Base-by-base conservation (phyloP, 768 basidiomycete genomes). In the Glaciozyma martinii region DNA sequence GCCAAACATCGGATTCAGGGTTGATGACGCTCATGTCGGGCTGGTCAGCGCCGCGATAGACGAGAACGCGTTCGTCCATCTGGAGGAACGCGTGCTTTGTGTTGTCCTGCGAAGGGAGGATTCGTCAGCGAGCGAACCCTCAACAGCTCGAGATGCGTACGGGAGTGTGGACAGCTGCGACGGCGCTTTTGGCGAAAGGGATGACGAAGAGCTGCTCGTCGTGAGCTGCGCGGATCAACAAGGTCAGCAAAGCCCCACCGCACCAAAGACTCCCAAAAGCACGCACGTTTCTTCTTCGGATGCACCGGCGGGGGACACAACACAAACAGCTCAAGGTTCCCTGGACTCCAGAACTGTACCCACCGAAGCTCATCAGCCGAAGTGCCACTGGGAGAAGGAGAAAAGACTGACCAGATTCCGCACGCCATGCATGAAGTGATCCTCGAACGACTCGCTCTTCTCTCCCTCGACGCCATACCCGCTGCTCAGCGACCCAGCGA, bases 21-120 rank as follows among this genome's bases (percentile, higher is more conserved):
- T 97, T 97, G 73, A 98, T 95, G 63, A 99, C 86, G 74, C 90
- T 94, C 86, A 95, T 87, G 75, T 97, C 93, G 8, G 94, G 93
- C 75, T 97, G 93, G 76, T 97, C 94, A 33, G 93, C 90, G 19
- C 94, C 93, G 61, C 94, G 83, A 76, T 97, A 99, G 21, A 97
- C 85, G 1, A 95, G 81, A 3, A 89, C 88, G 49, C 90, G 84
- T 72, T 98, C 94, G 72, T 97, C 92, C 84, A 93, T 84, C 77
- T 94, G 91, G 47, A 97, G 80, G 77, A 94, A 94, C 1, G 90
- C 93, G 74, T 94, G 94, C 70, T 89, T 85, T 12, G 92, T 91
- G 74, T 95, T 97, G 74, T 97, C 93, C 90, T 92, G 68, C 16
- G 32, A n/a, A 32, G n/a, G 1, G 12, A 44, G 29, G 15, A 18